These are phyloP conservation scores for Claviceps paspali DNA, from an alignment of 2,329 filamentous ascomycete genomes.

Conservation along the genomic window DNA sequence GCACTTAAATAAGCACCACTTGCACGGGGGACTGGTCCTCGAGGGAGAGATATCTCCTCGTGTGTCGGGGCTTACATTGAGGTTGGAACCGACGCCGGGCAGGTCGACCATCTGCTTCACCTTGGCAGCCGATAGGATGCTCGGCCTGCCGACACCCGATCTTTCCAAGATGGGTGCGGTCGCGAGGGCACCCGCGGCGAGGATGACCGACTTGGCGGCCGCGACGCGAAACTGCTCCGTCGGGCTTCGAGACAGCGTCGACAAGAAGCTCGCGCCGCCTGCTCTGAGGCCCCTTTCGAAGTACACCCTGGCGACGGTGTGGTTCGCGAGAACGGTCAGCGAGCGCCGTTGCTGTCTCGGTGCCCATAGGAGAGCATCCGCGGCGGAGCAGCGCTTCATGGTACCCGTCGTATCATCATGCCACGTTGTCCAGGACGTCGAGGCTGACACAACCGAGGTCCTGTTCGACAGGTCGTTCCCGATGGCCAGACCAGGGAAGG, in stretches of 20 bases:
- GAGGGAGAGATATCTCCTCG: no score
- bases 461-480: constrained; percentile 12
- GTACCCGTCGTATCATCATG: constrained; percentile 7
- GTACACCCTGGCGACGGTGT: constrained; percentile 19
- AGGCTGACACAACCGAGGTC: constrained; percentile 10
- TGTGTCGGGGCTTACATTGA: constrained; percentile 9
- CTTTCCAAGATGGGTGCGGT: constrained; percentile 30
- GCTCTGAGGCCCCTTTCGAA: constrained; percentile 11
- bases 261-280: constrained; percentile 4
- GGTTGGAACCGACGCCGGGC: constrained; percentile 33
- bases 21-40: no score
- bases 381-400: constrained; percentile 11
- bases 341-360: constrained; percentile 15
- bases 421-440: constrained; percentile 13
- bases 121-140: constrained; percentile 29
- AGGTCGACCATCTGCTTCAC: constrained; percentile 34
- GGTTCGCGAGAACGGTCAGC: constrained; percentile 13
- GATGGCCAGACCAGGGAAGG: constrained; percentile 9
- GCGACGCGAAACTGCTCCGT: constrained; percentile 10
- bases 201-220: constrained; percentile 6
- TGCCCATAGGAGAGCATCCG: constrained; percentile 18
- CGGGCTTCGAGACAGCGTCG: constrained; percentile 31
- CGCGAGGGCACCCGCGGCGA: constrained; percentile 8
- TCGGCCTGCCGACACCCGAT: constrained; percentile 34
- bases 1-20: no score